Evolutionary conservation across 805 yeast species (phyloP).

Genomic region (Maudiozyma saulgeensis): DNA sequence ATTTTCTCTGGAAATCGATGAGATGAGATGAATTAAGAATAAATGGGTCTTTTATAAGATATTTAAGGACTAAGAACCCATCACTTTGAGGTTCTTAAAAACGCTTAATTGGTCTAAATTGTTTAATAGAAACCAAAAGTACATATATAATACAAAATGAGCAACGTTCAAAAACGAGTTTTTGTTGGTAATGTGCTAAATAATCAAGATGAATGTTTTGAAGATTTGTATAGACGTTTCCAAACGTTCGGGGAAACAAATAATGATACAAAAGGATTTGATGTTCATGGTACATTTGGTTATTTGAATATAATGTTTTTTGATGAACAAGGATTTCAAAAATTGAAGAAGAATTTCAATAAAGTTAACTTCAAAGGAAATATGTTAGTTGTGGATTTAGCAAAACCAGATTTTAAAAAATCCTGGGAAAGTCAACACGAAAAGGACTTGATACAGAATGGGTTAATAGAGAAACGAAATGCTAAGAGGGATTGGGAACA

Average conservation of each 20-base stretch:
- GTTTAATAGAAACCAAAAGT: too few relatives aligned
- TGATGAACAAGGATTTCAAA: constrained; percentile 32
- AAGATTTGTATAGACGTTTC: constrained; percentile 46
- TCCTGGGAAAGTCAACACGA: constrained; percentile 39
- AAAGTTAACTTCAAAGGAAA: constrained; percentile 73
- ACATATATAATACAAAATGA: background rate
- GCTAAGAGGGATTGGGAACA: constrained; percentile 33
- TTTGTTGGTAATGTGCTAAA: constrained; percentile 25
- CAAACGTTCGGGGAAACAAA: constrained; percentile 45
- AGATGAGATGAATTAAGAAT: too few relatives aligned
- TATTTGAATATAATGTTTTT: constrained; percentile 52
- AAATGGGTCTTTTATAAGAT: too few relatives aligned
- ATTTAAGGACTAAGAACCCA: too few relatives aligned
- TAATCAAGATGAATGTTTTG: constrained; percentile 19
- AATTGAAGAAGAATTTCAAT: constrained; percentile 48
- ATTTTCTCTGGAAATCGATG: too few relatives aligned
- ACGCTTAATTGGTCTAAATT: too few relatives aligned
- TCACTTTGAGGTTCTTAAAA: too few relatives aligned
- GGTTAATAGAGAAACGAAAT: constrained; percentile 26
- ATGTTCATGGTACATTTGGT: constrained; percentile 55
- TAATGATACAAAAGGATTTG: constrained; percentile 36
- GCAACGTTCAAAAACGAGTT: constrained; percentile 15
- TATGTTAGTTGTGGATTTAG: constrained; percentile 48
- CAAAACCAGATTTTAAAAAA: constrained; percentile 45
- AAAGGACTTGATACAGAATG: constrained; percentile 31